Evolutionary conservation across 2,329 filamentous ascomycete species (phyloP), one percentile per base, ranked within the genome.

Genomic region (Coniochaeta sp.): DNA sequence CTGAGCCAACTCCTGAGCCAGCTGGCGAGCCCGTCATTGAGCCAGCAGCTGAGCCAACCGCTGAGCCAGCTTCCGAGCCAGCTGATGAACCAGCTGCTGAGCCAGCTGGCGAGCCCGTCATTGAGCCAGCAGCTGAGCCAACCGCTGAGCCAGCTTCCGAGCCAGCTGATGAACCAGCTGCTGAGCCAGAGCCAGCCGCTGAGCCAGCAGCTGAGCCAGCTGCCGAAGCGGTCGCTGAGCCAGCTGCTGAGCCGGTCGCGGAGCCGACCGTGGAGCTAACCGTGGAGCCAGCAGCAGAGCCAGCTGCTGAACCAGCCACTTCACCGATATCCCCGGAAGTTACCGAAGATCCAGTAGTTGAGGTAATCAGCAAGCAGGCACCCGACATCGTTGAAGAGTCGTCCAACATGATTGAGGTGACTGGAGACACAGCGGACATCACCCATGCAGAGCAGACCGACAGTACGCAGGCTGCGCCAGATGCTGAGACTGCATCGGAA

Each of bases 231-330:
- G 47, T 38, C 28, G 36, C 28, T 8, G 60, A 33, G 28, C 22
- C 54, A 24, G 34, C 54, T 26, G 8, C 52, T 44, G 40, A 28
- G 50, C 34, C 26, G 19, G 67, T 54, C 19, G 58, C 5, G 5
- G 5, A 31, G 28, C 5, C 9, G 28, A 9, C 28, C 28, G 28
- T 28, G 28, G 38, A 57, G 5, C 40, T 43, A 9, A 19, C 34
- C 6, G 33, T 34, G 24, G 54, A 55, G 47, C 22, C 38, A 22
- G 26, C 58, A n/a, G 3, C 58, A 36, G 43, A 31, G 28, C 5
- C 9, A 9, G 28, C 28, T 31, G 28, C 28, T 31, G 28, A 31
- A 9, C 24, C 17, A 54, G 50, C 19, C 3, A 34, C 17, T n/a
- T n/a, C n/a, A n/a, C n/a, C n/a, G n/a, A n/a, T n/a, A n/a, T n/a